Conservation (phyloP, 164 flowering plant genomes). For the Pachysandra terminalis region DNA sequence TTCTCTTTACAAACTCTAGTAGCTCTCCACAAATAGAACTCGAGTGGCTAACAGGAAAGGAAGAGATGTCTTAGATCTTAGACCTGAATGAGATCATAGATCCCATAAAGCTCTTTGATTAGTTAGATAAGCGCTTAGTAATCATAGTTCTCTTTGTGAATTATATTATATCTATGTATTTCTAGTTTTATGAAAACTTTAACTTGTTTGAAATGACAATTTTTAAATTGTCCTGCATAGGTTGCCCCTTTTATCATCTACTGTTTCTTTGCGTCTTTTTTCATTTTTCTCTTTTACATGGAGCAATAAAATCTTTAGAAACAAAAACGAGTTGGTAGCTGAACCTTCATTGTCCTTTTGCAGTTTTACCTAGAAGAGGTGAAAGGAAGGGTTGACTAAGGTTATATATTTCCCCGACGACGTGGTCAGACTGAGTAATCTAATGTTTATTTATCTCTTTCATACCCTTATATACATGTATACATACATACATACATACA, state of each 20-base stretch:
- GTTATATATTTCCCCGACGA: slow-evolving; percentile 82
- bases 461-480: not conserved
- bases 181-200: slow-evolving; percentile 33
- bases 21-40: not conserved
- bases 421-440: slow-evolving; percentile 66
- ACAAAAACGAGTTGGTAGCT: too few relatives aligned
- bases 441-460: not conserved
- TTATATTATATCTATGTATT: slow-evolving; percentile 12
- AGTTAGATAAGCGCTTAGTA: too few relatives aligned
- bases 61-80: not conserved
- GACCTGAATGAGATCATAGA: not conserved
- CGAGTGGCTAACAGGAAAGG: not conserved
- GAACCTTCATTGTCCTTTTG: slow-evolving; percentile 7
- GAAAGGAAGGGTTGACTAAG: slow-evolving; percentile 89
- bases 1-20: not conserved
- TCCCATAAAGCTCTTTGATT: too few relatives aligned
- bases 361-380: slow-evolving; percentile 96
- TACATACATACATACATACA: too few relatives aligned
- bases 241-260: too few relatives aligned
- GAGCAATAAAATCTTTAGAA: too few relatives aligned
- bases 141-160: not conserved
- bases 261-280: too few relatives aligned
- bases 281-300: not conserved
- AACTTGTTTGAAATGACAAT: slow-evolving; percentile 18
- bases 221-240: slow-evolving; percentile 1